A percentile compares a stretch with the other conserved stretches of the same genome.
Conservation (phyloP, 2,329 filamentous ascomycete genomes). For the Aspergillus luchuensis region DNA sequence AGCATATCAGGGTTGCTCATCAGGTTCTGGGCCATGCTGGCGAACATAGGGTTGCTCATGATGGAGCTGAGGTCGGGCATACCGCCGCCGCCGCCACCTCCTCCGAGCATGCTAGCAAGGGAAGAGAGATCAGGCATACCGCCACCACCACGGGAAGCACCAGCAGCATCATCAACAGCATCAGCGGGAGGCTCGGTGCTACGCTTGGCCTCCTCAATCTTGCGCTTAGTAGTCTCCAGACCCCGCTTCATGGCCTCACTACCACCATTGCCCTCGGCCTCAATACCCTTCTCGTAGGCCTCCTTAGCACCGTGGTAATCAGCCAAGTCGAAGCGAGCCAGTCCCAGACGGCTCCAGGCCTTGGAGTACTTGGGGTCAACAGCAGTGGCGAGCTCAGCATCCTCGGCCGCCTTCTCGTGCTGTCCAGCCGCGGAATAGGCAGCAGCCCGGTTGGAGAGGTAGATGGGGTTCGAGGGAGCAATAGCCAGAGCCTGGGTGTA, state of each 20-base stretch:
- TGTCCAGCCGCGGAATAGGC: slow-evolving; percentile 83
- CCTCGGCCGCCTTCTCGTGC: slow-evolving; percentile 78
- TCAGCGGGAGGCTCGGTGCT: slow-evolving; percentile 55
- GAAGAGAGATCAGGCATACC: slow-evolving; percentile 72
- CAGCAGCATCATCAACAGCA: slow-evolving; percentile 53
- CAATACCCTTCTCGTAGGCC: slow-evolving; percentile 89
- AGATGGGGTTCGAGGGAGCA: slow-evolving; percentile 86
- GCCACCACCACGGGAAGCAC: slow-evolving; percentile 48
- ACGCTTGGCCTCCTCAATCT: slow-evolving; percentile 75
- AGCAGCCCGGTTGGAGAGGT: slow-evolving; percentile 94
- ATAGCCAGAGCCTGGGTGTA: slow-evolving; percentile 86
- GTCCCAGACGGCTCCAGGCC: slow-evolving; percentile 90
- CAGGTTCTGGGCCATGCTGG: slow-evolving; percentile 92
- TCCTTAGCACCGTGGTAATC: slow-evolving; percentile 92
- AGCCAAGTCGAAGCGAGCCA: slow-evolving; percentile 87
- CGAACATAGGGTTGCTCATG: slow-evolving; percentile 99
- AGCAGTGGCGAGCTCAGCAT: slow-evolving; percentile 86
- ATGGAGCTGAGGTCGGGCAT: slow-evolving; percentile 86
- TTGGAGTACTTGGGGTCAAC: slow-evolving; percentile 94
- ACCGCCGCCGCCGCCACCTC: slow-evolving; percentile 60
- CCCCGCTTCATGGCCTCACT: slow-evolving; percentile 98
- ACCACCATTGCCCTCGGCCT: slow-evolving; percentile 89
- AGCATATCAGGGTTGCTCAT: slow-evolving; percentile 97
- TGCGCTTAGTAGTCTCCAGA: slow-evolving; percentile 86
- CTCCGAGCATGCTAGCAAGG: slow-evolving; percentile 71